phyloP scores from a whole-genome alignment of 2,329 filamentous ascomycete genomes.

The Madurella fahalii region DNA sequence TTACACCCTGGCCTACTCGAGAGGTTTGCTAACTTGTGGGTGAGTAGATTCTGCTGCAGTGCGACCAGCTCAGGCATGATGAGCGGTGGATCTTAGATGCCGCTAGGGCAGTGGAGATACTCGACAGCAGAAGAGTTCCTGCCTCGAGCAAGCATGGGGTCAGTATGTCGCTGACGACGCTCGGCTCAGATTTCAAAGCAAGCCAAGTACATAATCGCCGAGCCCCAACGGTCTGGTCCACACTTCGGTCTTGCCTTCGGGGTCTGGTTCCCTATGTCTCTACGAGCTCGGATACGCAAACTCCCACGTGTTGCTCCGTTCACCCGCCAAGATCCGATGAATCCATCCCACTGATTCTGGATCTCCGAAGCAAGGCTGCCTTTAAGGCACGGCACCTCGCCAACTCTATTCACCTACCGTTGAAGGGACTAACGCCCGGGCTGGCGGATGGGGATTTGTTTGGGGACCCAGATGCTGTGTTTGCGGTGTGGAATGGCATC shows the following conservation, averaged over 20 bases:
- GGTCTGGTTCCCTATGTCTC: neutral
- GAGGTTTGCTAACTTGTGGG: neutral
- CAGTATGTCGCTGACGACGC: neutral
- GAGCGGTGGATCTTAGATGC: constrained; percentile 3
- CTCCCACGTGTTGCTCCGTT: neutral
- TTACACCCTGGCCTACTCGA: neutral
- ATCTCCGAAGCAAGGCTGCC: neutral
- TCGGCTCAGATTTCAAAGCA: neutral
- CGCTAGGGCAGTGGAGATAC: neutral
- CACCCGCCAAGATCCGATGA: neutral
- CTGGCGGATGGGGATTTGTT: constrained; percentile 1
- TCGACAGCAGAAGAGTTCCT: neutral
- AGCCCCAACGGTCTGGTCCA: neutral
- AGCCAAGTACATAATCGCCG: neutral
- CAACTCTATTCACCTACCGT: neutral
- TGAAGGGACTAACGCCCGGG: neutral
- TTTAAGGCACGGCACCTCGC: neutral
- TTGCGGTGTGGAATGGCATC: neutral
- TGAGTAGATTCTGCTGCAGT: constrained; percentile 3
- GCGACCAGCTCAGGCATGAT: constrained; percentile 4
- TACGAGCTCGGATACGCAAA: too few relatives aligned
- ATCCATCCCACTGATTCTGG: neutral
- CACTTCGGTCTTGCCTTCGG: neutral
- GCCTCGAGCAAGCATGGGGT: neutral
- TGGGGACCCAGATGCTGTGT: neutral